Evolutionary conservation across 495 filamentous ascomycete species (phyloP).

Genomic region (Coniosporium apollinis): DNA sequence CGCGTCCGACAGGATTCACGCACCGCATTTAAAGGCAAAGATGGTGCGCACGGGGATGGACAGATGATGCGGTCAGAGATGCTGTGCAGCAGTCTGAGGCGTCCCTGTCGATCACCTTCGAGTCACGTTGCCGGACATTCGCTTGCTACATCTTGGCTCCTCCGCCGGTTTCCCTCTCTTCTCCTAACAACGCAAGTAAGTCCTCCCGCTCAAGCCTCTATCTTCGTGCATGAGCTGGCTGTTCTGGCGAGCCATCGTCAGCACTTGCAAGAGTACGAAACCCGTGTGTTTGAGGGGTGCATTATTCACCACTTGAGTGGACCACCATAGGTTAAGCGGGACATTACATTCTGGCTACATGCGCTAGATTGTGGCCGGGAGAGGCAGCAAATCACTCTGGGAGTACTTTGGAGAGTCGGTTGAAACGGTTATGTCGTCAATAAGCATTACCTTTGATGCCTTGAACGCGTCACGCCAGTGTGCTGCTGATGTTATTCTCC

Average conservation of each 20-base stretch:
- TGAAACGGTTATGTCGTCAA: too few species aligned
- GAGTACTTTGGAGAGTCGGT: too few species aligned
- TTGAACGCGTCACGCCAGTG: too few species aligned
- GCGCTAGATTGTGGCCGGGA: too few species aligned
- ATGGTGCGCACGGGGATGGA: not conserved
- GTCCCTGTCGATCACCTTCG: not conserved
- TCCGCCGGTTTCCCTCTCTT: conserved; percentile 2
- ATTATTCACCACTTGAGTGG: conserved; percentile 7
- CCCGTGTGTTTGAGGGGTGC: conserved; percentile 15
- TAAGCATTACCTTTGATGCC: too few species aligned
- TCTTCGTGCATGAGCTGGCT: conserved; percentile 6
- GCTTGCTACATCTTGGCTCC: not conserved
- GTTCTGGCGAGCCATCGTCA: conserved; percentile 11
- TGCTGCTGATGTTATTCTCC: too few species aligned
- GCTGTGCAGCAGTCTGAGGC: not conserved
- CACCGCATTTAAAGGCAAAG: not conserved
- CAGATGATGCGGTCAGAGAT: not conserved
- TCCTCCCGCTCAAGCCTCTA: conserved; percentile 11
- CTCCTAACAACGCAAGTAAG: conserved; percentile 11
- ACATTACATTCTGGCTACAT: too few species aligned
- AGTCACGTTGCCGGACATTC: too few species aligned
- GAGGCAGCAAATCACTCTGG: too few species aligned
- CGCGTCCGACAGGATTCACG: not conserved
- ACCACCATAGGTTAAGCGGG: conserved; percentile 11
- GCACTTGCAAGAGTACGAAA: conserved; percentile 11